Conservation (phyloP, 805 yeast species). For the Kurtzmaniella fragi region DNA sequence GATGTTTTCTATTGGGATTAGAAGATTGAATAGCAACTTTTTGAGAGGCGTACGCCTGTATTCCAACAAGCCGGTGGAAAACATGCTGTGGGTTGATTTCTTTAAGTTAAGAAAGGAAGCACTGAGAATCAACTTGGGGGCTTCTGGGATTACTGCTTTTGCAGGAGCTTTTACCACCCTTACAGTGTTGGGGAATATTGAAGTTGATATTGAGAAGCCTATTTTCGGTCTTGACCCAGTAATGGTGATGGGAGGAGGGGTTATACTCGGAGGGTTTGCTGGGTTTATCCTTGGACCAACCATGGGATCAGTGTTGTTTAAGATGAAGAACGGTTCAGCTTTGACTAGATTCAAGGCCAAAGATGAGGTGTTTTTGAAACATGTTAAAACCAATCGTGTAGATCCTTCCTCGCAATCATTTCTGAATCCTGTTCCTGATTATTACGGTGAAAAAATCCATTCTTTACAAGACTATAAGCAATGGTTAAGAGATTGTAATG, state of each 20-base stretch:
- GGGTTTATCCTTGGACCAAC: slow-evolving; percentile 86
- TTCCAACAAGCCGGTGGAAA: slow-evolving; percentile 11
- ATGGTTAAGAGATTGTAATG: slow-evolving; percentile 94
- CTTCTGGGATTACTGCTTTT: slow-evolving; percentile 66
- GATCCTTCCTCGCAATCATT: slow-evolving; percentile 89
- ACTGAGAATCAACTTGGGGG: slow-evolving; percentile 59
- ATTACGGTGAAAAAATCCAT: slow-evolving; percentile 93
- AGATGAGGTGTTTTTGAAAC: slow-evolving; percentile 71
- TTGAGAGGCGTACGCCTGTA: slow-evolving; percentile 13
- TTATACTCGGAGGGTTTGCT: slow-evolving; percentile 63
- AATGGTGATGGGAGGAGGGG: slow-evolving; percentile 70
- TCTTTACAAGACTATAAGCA: slow-evolving; percentile 82
- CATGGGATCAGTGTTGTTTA: slow-evolving; percentile 66
- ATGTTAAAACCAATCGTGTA: slow-evolving; percentile 73
- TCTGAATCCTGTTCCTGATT: slow-evolving; percentile 96
- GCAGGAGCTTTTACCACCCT: slow-evolving; percentile 65
- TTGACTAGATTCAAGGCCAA: slow-evolving; percentile 49
- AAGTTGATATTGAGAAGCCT: slow-evolving; percentile 82
- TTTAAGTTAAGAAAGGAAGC: slow-evolving; percentile 71
- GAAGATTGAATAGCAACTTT: no score
- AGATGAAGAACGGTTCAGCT: slow-evolving; percentile 42
- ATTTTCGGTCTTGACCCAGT: slow-evolving; percentile 89
- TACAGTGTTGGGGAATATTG: slow-evolving; percentile 71
- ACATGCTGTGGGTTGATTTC: slow-evolving; percentile 74
- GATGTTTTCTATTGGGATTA: no score